A percentile compares a stretch with the other conserved stretches of the same genome.
Conservation (phyloP, 2,329 filamentous ascomycete species). For the Stachybotrys elegans region DNA sequence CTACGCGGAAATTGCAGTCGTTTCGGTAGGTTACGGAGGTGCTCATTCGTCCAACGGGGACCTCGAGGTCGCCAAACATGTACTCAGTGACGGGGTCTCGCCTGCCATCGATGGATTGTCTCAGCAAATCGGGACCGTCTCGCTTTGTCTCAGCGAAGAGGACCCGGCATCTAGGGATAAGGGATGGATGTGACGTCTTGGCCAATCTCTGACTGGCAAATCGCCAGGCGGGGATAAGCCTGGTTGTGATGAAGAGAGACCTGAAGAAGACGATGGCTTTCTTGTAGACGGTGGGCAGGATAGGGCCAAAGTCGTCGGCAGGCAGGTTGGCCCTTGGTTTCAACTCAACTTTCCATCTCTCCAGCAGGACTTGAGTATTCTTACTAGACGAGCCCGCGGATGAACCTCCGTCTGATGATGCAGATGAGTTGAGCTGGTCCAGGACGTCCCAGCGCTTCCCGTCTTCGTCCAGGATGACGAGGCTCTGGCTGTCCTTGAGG, state of each 20-base stretch:
- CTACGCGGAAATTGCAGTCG: conserved; percentile 85
- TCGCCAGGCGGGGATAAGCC: conserved; percentile 81
- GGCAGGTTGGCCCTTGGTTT: conserved; percentile 46
- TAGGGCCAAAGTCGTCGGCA: conserved; percentile 54
- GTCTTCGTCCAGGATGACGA: conserved; percentile 82
- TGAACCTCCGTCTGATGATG: conserved; percentile 44
- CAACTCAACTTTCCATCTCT: conserved; percentile 85
- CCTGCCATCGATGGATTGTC: conserved; percentile 30
- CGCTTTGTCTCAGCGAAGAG: conserved; percentile 53
- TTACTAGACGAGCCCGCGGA: conserved; percentile 35
- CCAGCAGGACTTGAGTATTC: conserved; percentile 73
- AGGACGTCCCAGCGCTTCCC: conserved; percentile 91
- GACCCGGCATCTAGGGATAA: conserved; percentile 79
- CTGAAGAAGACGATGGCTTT: conserved; percentile 94
- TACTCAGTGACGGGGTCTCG: conserved; percentile 60
- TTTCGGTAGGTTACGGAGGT: conserved; percentile 80
- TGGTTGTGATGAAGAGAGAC: conserved; percentile 76
- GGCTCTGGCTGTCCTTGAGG: conserved; percentile 76
- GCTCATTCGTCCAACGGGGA: conserved; percentile 78
- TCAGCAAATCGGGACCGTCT: conserved; percentile 60
- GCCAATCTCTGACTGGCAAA: conserved; percentile 68
- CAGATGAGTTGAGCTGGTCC: conserved; percentile 69
- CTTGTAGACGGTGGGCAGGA: conserved; percentile 88
- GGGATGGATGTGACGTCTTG: conserved; percentile 61
- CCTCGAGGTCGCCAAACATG: conserved; percentile 77